phyloP scores from a whole-genome alignment of 495 filamentous ascomycete genomes.

The Hapsidospora chrysogenum region DNA sequence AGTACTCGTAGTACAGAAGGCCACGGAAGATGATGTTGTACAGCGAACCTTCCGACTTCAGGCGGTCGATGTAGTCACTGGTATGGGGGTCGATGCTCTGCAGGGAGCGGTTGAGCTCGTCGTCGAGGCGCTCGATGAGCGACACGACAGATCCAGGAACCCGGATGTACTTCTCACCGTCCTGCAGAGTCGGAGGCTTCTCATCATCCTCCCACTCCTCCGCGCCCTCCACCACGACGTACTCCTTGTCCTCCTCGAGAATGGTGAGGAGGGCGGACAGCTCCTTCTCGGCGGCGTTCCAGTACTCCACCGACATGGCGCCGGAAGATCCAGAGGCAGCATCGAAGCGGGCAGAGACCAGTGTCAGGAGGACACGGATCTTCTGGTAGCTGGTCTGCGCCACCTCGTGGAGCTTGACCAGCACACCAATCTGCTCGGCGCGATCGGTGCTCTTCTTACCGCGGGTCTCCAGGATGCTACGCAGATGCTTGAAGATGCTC shows the following conservation, averaged over 20 bases:
- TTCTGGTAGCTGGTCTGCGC: constrained; percentile 80
- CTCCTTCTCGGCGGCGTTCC: constrained; percentile 86
- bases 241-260: constrained; percentile 59
- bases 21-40: constrained; percentile 82
- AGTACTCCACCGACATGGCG: constrained; percentile 91
- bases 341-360: constrained; percentile 92
- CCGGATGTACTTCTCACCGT: constrained; percentile 60
- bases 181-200: constrained; percentile 55
- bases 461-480: constrained; percentile 81
- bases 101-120: constrained; percentile 89
- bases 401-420: constrained; percentile 92
- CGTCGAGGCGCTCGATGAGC: constrained; percentile 86
- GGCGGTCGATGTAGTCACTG: constrained; percentile 90
- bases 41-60: constrained; percentile 79
- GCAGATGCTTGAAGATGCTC: constrained; percentile 93
- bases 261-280: constrained; percentile 58
- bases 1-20: constrained; percentile 71
- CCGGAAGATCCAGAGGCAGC: constrained; percentile 63
- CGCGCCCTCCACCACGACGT: constrained; percentile 74
- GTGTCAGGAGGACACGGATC: constrained; percentile 78
- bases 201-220: constrained; percentile 99
- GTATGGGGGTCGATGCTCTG: constrained; percentile 98
- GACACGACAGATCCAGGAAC: constrained; percentile 90
- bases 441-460: constrained; percentile 98
- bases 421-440: constrained; percentile 80